Base-by-base conservation (phyloP, 2,329 filamentous ascomycete species). In the Exophiala viscosa region DNA sequence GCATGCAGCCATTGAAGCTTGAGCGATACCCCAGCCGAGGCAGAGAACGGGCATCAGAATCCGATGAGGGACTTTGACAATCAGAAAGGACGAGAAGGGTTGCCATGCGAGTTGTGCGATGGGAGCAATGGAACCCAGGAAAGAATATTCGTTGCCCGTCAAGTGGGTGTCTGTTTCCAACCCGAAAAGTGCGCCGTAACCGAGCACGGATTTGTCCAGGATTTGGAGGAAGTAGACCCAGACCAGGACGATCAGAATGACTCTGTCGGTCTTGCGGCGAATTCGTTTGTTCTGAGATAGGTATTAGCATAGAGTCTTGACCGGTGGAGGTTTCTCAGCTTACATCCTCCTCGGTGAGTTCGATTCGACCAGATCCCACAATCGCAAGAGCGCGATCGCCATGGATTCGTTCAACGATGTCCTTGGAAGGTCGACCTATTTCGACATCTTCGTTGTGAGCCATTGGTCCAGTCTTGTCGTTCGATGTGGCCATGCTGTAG, bases 81-180 rank as follows among this genome's bases (percentile, higher is more conserved):
- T 84, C 31, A 85, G 71, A 51, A 75, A 73, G 0, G 79, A 80
- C 0, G 80, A 82, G 54, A 84, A 79, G 0, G 81, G 81, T 55
- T 83, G 79, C 78, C 80, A 83, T 39, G 69, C 77, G 33, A 85
- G 72, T 64, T 85, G 81, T 1, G 81, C 81, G 18, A 85, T 81
- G 1, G 81, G 73, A 0, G 75, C 70, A 36, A 84, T 81, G 5
- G 79, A 82, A 18, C 79, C 76, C 17, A 84, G 66, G 15, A 83
- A 66, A 0, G 79, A 81, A 67, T 83, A 83, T 52, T 83, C 72
- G 52, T 77, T 73, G 0, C 78, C 79, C 0, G 67, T 73, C 13
- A 83, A 72, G 44, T 73, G 57, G 2, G 75, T 73, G 60, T 83
- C 80, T 17, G 69, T 59, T 32, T 73, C 68, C 3, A 83, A 65